Evolutionary conservation across 2,329 filamentous ascomycete species (phyloP), one percentile per base, ranked within the genome.

Genomic region (Metarhizium rileyi): DNA sequence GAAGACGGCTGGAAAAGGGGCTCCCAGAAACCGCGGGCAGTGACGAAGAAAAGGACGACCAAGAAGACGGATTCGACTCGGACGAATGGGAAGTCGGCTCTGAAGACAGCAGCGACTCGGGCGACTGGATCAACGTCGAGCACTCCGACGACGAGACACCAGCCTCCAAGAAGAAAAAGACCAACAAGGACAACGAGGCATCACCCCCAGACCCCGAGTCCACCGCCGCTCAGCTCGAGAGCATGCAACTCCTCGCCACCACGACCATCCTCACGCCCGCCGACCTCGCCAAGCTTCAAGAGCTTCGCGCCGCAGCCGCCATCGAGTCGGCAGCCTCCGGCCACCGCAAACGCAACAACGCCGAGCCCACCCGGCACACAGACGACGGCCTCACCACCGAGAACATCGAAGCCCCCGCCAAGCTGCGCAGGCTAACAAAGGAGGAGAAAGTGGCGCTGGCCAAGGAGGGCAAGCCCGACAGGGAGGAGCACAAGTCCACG

Each of bases 181-280:
- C n/a, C n/a, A n/a, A n/a, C 66, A 58, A 50, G 59, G 46, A 16
- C 57, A 56, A 7, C 58, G 57, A 5, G 58, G 55, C 42, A 52
- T 55, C 2, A 57, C 56, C 2, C 51, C 57, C 12, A 63, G 63
- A 73, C 38, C 64, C 65, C 12, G 64, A 63, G n/a, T 67, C 66
- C 26, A 64, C 70, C 5, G 70, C 71, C n/a, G 69, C 66, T 12
- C 70, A 75, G 52, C 58, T 71, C 6, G 64, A 72, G 50, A 70
- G 73, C 53, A 77, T 82, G 56, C 82, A 84, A 12, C 89, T 83
- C 59, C 80, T 96, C 41, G 90, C 90, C n/a, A 95, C 88, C 0
- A 95, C 88, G 2, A 86, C 87, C 45, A 94, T 98, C 56, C 83
- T 98, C 53, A 98, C 93, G 0, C 93, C 93, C 0, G 93, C 93